Conservation (phyloP, 164 flowering plant genomes). For the Liquidambar formosana region DNA sequence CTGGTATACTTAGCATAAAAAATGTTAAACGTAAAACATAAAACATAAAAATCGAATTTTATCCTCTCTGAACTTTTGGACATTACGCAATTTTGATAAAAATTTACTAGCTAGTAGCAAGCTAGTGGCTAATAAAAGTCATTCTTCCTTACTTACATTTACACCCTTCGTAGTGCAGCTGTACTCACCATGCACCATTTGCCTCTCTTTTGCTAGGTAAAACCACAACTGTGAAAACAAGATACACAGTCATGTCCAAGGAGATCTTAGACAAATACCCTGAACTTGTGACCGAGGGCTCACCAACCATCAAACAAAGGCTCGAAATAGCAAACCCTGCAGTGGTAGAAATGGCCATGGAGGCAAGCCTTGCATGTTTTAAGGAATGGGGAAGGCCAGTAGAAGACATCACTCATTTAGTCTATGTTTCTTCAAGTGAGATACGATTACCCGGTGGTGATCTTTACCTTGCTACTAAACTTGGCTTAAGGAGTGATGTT, state of each 20-base stretch:
- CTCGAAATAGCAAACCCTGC: slow-evolving; percentile 66
- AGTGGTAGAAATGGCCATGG: slow-evolving; percentile 55
- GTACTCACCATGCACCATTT: no score
- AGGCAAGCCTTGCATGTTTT: slow-evolving; percentile 61
- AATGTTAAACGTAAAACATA: no score
- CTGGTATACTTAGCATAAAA: no score
- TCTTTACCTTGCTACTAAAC: slow-evolving; percentile 51
- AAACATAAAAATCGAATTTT: no score
- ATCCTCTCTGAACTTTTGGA: no score
- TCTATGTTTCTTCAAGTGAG: slow-evolving; percentile 71
- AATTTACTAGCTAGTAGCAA: no score
- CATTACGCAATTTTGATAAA: no score
- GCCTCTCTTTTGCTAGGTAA: slow-evolving; percentile 56
- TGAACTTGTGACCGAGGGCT: slow-evolving; percentile 59
- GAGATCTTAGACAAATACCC: slow-evolving; percentile 68
- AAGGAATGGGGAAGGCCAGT: slow-evolving; percentile 66
- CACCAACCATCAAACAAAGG: slow-evolving; percentile 57
- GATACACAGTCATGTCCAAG: slow-evolving; percentile 72
- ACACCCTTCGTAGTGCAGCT: no score
- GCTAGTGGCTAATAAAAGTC: slow-evolving; percentile 5
- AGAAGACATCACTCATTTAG: slow-evolving; percentile 58
- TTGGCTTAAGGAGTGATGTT: slow-evolving; percentile 53
- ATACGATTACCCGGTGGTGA: slow-evolving; percentile 70
- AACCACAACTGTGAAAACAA: slow-evolving; percentile 71
- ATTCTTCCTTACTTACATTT: no score